These are phyloP conservation scores for Dactylorhiza incarnata DNA, from an alignment of 106 monocot species.

Conservation along the genomic window DNA sequence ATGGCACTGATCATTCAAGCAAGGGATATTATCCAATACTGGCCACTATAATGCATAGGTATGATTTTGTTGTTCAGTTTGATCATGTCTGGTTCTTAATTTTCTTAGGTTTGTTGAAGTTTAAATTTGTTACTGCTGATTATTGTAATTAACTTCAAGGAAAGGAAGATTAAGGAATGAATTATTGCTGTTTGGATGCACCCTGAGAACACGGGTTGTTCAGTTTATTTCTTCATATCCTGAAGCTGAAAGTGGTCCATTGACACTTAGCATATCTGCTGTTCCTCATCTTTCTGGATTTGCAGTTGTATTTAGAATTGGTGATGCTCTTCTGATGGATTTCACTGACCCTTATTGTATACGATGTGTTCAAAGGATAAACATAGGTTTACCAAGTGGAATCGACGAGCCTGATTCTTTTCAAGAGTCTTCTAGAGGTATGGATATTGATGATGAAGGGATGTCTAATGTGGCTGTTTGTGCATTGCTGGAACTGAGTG, in stretches of 20 bases:
- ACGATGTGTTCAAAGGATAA: conserved; percentile 49
- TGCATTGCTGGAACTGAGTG: conserved; percentile 75
- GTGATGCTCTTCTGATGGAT: conserved; percentile 77
- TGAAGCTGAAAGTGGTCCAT: conserved; percentile 50
- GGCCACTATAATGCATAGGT: conserved; percentile 83
- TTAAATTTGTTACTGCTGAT: background rate
- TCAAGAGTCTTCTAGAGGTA: conserved; percentile 47
- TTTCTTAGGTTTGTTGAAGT: background rate
- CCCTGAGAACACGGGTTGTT: conserved; percentile 21
- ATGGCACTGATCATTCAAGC: conserved; percentile 17
- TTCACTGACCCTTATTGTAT: conserved; percentile 55
- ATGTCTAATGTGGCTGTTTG: conserved; percentile 71
- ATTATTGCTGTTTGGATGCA: conserved; percentile 62
- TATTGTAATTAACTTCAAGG: conserved; percentile 48
- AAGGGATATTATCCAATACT: conserved; percentile 41
- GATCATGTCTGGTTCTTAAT: background rate
- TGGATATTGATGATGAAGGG: conserved; percentile 80
- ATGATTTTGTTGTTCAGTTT: conserved; percentile 1
- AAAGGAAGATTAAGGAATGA: conserved; percentile 52
- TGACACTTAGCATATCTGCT: conserved; percentile 49
- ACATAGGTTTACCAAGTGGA: conserved; percentile 24
- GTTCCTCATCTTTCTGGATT: conserved; percentile 84
- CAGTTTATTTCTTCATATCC: conserved; percentile 43
- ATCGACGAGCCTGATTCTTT: conserved; percentile 43
- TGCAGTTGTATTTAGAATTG: conserved; percentile 75